Evolutionary conservation across 768 basidiomycete species (phyloP).

Genomic region (Serendipita indica): DNA sequence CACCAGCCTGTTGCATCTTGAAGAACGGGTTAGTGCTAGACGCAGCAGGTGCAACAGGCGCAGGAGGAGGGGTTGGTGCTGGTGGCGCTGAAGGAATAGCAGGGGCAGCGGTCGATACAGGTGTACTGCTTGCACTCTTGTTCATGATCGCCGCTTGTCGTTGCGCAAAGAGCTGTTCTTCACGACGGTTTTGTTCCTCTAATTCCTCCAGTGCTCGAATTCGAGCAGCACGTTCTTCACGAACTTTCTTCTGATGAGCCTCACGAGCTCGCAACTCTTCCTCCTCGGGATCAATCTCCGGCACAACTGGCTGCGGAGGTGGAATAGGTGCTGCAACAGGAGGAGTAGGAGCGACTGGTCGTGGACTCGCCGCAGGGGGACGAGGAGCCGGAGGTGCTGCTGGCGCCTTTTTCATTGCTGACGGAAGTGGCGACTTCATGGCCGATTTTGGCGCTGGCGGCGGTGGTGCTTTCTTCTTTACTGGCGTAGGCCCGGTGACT

Average conservation of each 20-base stretch:
- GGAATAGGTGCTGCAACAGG: slow-evolving; percentile 15
- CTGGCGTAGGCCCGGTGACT: slow-evolving; percentile 27
- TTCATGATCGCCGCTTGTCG: slow-evolving; percentile 12
- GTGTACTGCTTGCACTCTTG: slow-evolving; percentile 23
- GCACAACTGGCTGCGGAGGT: slow-evolving; percentile 23
- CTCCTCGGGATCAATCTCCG: slow-evolving; percentile 65
- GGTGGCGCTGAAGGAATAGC: slow-evolving; percentile 17
- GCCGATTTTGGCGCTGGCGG: slow-evolving; percentile 25
- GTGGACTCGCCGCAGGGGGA: slow-evolving; percentile 7
- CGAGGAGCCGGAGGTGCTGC: slow-evolving; percentile 15
- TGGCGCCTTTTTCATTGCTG: slow-evolving; percentile 16
- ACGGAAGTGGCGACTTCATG: slow-evolving; percentile 22
- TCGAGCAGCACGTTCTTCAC: slow-evolving; percentile 54
- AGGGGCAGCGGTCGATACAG: slow-evolving; percentile 19
- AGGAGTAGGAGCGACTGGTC: slow-evolving; percentile 21
- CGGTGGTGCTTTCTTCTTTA: slow-evolving; percentile 22
- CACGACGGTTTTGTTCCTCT: slow-evolving; percentile 51
- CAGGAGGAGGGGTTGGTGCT: slow-evolving; percentile 18
- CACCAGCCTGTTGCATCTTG: slow-evolving; percentile 34
- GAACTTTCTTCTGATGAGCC: slow-evolving; percentile 52
- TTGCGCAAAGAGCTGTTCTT: slow-evolving; percentile 26
- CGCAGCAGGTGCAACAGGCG: slow-evolving; percentile 20
- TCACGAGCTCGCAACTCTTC: slow-evolving; percentile 51
- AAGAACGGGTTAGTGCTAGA: slow-evolving; percentile 71
- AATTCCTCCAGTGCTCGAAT: slow-evolving; percentile 41